Base-by-base conservation (phyloP, 331 rosid species). In the Acacia concinna region DNA sequence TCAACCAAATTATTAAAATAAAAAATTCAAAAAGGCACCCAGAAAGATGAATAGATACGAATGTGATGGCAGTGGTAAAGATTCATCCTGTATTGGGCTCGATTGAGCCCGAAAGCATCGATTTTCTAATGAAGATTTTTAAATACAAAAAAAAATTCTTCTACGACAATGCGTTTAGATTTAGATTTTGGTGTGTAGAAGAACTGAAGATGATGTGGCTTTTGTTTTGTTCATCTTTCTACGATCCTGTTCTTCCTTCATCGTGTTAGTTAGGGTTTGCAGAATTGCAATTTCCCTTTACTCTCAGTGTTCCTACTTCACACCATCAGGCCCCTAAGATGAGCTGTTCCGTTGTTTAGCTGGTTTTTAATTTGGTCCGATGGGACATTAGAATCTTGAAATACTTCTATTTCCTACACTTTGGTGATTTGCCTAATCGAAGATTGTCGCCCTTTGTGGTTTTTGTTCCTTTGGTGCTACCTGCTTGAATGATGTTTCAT, bases 401-500 rank as follows among this genome's bases (percentile, higher is more conserved):
- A 59, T 76, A 67, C 71, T 73, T 79, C 77, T 74, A 0, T 63
- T 68, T 41, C 11, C 3, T 23, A 10, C 6, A 23, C 2, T 14
- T 40, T 41, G 57, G 57, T 44, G 5, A 13, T 27, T 41, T 54
- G 25, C 25, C 2, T 37, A 73, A 74, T 73, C 35, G 34, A 23
- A 38, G 30, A 23, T 21, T 40, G n/a, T 66, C 71, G 31, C 9
- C 35, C 68, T 11, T 68, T 8, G 35, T 37, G 68, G 28, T 17
- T 25, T 51, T 25, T 46, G 41, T 25, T 81, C 38, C 23, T 76
- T 37, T 35, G 46, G 67, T 59, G 76, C 21, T 70, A 60, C 62
- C 62, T 63, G 78, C 44, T 79, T 56, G 35, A 69, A 70, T 38
- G 44, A 96, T 96, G 98, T 88, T 93, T 82, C 91, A 88, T 83